Conservation (phyloP, 177 flowering plant genomes). For the Telopea speciosissima region DNA sequence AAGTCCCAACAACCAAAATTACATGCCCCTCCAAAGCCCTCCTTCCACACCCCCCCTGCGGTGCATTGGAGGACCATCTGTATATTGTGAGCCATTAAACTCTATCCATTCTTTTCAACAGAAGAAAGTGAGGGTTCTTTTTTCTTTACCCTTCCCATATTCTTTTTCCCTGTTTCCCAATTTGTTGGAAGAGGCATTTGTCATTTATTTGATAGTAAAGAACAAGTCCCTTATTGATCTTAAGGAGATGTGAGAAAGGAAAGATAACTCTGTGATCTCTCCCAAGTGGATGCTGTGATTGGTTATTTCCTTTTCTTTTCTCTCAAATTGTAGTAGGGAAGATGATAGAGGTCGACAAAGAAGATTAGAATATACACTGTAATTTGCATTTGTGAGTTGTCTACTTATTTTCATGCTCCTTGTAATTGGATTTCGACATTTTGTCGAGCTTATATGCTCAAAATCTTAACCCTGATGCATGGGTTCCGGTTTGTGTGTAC, state of each 20-base stretch:
- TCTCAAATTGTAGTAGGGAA: not conserved
- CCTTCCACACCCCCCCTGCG: conserved; percentile 2
- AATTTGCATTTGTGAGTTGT: not conserved
- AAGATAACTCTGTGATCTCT: not conserved
- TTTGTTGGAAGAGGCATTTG: not conserved
- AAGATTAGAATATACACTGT: not conserved
- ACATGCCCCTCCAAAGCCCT: not conserved
- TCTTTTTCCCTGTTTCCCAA: not conserved
- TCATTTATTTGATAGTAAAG: not conserved
- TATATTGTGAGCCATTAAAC: conserved; percentile 26
- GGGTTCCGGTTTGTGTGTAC: not conserved
- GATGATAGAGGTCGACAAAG: not conserved
- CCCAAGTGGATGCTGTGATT: not conserved
- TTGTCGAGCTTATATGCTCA: not conserved
- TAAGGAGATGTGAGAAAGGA: too few species aligned
- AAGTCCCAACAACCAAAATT: not conserved
- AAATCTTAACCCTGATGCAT: not conserved
- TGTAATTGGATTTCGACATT: not conserved
- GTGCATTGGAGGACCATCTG: conserved; percentile 15
- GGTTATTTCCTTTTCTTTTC: not conserved
- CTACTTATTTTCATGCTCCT: not conserved
- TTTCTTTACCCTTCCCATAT: too few species aligned
- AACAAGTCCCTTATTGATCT: not conserved
- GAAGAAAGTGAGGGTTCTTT: conserved; percentile 12
- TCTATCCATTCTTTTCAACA: conserved; percentile 29